A percentile compares a stretch with the other conserved stretches of the same genome.
phyloP scores from a whole-genome alignment of 139 green algal genomes.

The Chlamydomonas sphaeroides region DNA sequence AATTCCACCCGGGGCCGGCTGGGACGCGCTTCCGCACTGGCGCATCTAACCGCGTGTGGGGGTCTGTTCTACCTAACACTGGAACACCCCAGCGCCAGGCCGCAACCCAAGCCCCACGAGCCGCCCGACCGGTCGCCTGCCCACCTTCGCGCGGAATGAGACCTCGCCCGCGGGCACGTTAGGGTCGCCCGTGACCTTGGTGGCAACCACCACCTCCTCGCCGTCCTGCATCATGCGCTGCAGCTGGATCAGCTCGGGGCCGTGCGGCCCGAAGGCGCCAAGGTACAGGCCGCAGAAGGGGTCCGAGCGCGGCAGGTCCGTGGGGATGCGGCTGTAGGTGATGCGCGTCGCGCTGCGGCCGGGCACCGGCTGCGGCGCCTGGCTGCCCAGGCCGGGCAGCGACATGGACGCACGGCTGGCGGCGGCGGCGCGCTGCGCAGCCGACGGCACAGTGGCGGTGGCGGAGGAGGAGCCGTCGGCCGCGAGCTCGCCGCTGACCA shows the following conservation, averaged over 20 bases:
- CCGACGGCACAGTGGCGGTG: conserved; percentile 31
- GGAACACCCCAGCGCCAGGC: too few relatives aligned
- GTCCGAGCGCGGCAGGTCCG: conserved; percentile 56
- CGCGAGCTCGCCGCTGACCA: conserved; percentile 13
- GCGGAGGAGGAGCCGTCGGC: conserved; percentile 26
- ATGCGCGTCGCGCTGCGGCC: conserved; percentile 8
- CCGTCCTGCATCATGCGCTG: conserved; percentile 54
- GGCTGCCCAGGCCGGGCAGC: too few relatives aligned
- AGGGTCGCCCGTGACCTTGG: conserved; percentile 91
- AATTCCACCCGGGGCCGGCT: too few relatives aligned
- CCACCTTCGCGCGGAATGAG: conserved; percentile 84
- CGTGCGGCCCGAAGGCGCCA: conserved; percentile 90
- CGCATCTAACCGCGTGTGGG: too few relatives aligned
- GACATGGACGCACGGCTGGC: neutral
- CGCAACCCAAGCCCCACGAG: too few relatives aligned
- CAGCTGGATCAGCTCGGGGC: conserved; percentile 87
- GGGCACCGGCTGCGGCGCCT: neutral
- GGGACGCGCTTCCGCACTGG: too few relatives aligned
- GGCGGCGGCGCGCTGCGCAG: neutral
- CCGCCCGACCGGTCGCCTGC: too few relatives aligned
- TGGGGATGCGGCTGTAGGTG: conserved; percentile 55
- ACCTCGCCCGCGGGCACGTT: conserved; percentile 88
- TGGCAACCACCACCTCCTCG: conserved; percentile 76
- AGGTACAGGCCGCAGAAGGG: conserved; percentile 82
- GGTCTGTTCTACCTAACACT: too few relatives aligned